Conservation (phyloP, 1,139 yeast genomes). For the Suhomyces taliae region DNA sequence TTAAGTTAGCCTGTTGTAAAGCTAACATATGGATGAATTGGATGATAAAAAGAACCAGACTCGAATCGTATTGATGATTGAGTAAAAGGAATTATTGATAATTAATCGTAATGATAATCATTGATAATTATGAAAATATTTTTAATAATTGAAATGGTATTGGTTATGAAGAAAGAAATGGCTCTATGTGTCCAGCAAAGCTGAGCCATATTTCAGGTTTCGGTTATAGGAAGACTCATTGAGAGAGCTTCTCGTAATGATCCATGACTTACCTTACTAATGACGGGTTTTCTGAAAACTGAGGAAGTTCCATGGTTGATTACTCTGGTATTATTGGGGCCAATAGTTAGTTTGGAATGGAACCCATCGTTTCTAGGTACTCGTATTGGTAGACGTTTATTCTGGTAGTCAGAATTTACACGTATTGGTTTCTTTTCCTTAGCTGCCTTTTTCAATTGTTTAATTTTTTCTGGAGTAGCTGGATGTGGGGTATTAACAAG, state of each 20-base stretch:
- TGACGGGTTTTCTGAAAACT: conserved; percentile 38
- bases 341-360: conserved; percentile 48
- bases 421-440: conserved; percentile 14
- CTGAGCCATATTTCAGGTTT: background rate
- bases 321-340: conserved; percentile 45
- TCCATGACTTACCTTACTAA: conserved; percentile 32
- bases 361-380: conserved; percentile 31
- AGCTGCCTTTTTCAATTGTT: conserved; percentile 16
- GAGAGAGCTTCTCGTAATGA: conserved; percentile 38
- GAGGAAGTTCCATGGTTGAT: conserved; percentile 46
- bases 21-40: too few relatives aligned
- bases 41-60: too few relatives aligned
- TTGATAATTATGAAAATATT: background rate
- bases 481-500: conserved; percentile 15
- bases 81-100: background rate
- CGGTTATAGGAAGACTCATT: conserved; percentile 4
- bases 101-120: background rate
- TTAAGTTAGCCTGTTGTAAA: background rate
- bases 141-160: background rate
- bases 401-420: conserved; percentile 17
- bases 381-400: conserved; percentile 28
- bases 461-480: conserved; percentile 21
- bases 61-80: background rate
- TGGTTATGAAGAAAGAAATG: too few relatives aligned
- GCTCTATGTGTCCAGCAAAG: background rate